A percentile compares a stretch with the other conserved stretches of the same genome.
These are phyloP conservation scores for Scenedesmus sp. DNA, from an alignment of 163 green algal species.

Conservation along the genomic window DNA sequence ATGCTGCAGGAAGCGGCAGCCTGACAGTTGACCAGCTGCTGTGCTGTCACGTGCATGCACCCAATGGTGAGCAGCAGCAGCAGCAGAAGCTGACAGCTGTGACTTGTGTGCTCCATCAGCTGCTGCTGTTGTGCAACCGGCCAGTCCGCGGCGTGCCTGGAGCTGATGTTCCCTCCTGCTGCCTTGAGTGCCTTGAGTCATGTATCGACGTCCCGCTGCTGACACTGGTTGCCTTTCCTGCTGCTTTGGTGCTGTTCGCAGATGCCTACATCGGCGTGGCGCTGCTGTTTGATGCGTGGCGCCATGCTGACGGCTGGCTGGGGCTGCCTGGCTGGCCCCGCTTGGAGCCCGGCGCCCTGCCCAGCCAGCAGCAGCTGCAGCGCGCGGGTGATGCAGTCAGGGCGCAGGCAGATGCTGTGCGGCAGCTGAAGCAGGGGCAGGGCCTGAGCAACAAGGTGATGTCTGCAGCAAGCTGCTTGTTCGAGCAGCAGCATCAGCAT, in stretches of 20 bases:
- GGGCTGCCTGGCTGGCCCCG: conserved; percentile 26
- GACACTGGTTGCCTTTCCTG: background rate
- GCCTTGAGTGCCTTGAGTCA: too few species aligned
- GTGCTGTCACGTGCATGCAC: conserved; percentile 18
- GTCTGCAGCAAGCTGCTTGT: background rate
- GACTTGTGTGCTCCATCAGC: background rate
- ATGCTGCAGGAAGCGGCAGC: background rate
- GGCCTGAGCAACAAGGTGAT: conserved; percentile 50
- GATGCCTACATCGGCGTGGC: conserved; percentile 18
- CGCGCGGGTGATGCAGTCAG: conserved; percentile 31
- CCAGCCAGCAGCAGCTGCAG: conserved; percentile 3
- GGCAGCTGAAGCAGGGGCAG: conserved; percentile 27
- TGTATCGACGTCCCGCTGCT: too few species aligned
- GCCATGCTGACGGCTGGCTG: conserved; percentile 19
- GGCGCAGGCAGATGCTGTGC: conserved; percentile 41
- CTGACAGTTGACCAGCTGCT: conserved; percentile 10
- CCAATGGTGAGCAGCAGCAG: conserved; percentile 28
- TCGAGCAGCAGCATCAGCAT: background rate
- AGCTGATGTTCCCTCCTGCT: background rate
- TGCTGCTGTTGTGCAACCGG: background rate
- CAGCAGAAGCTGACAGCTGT: background rate
- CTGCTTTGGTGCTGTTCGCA: conserved; percentile 36
- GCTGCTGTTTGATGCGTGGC: conserved; percentile 51
- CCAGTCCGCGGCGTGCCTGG: background rate
- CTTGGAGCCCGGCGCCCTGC: background rate